Evolutionary conservation across 306 rosid species (phyloP), one percentile per base, ranked within the genome.

Genomic region (Prunus fruticosa): DNA sequence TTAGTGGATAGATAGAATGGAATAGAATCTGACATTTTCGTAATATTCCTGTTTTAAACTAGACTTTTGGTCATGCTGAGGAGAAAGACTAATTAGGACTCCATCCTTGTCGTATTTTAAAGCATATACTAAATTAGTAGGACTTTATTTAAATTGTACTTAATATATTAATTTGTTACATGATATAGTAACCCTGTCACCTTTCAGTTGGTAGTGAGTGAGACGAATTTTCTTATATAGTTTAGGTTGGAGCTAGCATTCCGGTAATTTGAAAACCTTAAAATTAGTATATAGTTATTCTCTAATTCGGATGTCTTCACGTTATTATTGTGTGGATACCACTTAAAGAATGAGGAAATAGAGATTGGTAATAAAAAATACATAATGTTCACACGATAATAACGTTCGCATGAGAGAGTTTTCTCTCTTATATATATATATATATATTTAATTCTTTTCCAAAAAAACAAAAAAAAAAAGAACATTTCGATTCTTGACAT

Each of bases 1-100:
- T 61, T 5, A 84, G 78, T 83, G 78, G 84, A 84, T 87, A 76
- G 84, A 84, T 87, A 79, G 84, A 79, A 14, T 60, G 62, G 83
- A 81, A 87, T 84, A 81, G 83, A 85, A 89, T 80, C 77, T 79
- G 45, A 51, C 22, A 61, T 65, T 77, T 53, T 64, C 38, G 12
- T 53, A 56, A 73, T 34, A 34, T 34, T 73, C 61, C 49, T 82
- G 10, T 84, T 71, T 71, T 56, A 54, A 51, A 16, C 70, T 32
- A 64, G 13, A 56, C 25, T 45, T 41, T 41, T 72, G 76, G 67
- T 23, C 53, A 27, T 60, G 7, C 77, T 11, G 34, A 73, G 53
- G 41, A 43, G 30, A 13, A n/a, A 1, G 11, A 22, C 45, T 61
- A 11, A 20, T 22, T 15, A 23, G 20, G 49, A 38, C 54, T 43